phyloP scores from a whole-genome alignment of 805 yeast genomes.

The Metschnikowia borealis region DNA sequence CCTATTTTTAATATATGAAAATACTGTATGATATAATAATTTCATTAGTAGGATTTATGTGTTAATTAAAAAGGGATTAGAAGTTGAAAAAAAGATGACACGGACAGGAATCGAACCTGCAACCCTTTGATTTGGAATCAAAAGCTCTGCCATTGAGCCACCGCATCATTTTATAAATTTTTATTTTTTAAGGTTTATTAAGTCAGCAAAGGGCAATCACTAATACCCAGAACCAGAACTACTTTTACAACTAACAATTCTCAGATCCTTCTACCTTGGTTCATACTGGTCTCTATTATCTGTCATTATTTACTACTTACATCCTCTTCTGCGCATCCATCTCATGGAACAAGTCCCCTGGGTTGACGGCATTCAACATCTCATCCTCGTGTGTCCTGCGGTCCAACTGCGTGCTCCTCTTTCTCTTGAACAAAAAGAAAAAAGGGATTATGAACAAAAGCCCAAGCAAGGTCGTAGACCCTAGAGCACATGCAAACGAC shows the following conservation, averaged over 20 bases:
- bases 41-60: no score
- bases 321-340: conserved; percentile 38
- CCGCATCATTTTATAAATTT: conserved; percentile 13
- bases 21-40: no score
- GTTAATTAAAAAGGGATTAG: not conserved
- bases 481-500: conserved; percentile 44
- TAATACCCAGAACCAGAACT: no score
- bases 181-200: not conserved
- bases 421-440: conserved; percentile 30
- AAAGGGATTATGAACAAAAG: conserved; percentile 39
- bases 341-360: conserved; percentile 42
- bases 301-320: not conserved
- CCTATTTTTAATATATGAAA: no score
- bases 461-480: conserved; percentile 40
- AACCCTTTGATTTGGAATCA: conserved; percentile 24
- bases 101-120: conserved; percentile 26
- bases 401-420: conserved; percentile 18
- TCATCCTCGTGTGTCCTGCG: conserved; percentile 42
- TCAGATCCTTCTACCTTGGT: no score
- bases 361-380: conserved; percentile 42
- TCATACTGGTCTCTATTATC: conserved; percentile 3
- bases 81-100: conserved; percentile 13
- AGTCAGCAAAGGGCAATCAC: no score
- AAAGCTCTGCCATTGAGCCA: conserved; percentile 25
- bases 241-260: no score